A percentile compares a stretch with the other conserved stretches of the same genome.
phyloP scores from a whole-genome alignment of 2,329 filamentous ascomycete genomes.

The Neurospora crassa region DNA sequence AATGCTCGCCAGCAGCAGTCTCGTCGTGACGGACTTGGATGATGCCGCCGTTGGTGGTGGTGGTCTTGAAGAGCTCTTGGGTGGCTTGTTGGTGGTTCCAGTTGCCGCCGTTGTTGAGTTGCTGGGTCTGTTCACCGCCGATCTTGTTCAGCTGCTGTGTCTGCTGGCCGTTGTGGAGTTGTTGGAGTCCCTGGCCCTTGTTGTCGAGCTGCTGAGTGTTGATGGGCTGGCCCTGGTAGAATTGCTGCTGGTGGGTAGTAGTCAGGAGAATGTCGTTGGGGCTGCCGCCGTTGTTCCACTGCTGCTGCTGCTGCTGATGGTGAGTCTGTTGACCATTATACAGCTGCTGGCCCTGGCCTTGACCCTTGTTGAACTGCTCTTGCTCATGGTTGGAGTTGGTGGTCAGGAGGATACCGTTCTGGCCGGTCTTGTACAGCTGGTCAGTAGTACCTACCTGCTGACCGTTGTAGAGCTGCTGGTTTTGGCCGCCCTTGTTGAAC shows the following conservation, averaged over 20 bases:
- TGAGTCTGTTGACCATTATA: neutral
- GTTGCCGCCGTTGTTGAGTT: neutral
- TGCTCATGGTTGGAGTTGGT: neutral
- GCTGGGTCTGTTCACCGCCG: neutral
- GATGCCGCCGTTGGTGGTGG: neutral
- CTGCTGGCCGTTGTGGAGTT: neutral
- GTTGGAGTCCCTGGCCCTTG: neutral
- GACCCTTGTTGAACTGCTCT: neutral
- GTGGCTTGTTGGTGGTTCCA: neutral
- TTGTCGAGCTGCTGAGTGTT: neutral
- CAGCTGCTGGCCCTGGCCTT: neutral
- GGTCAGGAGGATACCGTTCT: neutral
- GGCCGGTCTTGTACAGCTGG: neutral
- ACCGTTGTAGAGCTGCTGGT: neutral
- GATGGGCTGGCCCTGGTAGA: neutral
- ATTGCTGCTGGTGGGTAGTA: neutral
- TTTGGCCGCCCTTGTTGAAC: neutral
- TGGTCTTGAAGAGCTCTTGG: neutral
- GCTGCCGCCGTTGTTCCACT: neutral
- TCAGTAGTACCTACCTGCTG: neutral
- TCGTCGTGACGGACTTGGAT: neutral
- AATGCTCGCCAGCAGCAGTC: neutral
- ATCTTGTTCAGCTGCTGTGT: neutral
- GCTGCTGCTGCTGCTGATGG: neutral
- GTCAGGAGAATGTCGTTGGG: neutral